Evolutionary conservation across 768 basidiomycete species (phyloP).

Genomic region (Suillus tomentosus): DNA sequence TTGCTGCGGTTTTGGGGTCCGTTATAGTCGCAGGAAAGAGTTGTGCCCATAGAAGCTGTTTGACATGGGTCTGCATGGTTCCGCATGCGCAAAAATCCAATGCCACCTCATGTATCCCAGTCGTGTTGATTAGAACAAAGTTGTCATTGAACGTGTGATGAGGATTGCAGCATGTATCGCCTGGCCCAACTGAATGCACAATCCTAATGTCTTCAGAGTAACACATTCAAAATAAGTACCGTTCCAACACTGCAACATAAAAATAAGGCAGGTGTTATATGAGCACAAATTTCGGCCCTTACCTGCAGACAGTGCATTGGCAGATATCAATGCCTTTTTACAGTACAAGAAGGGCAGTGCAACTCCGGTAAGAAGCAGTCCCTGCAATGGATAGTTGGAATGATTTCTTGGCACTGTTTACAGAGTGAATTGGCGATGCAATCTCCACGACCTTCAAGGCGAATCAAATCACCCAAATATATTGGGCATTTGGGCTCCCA

Average conservation of each 20-base stretch:
- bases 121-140: conserved; percentile 25
- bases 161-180: conserved; percentile 17
- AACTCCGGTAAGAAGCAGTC: conserved; percentile 1
- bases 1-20: conserved; percentile 20
- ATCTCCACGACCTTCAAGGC: background rate
- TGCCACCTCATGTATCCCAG: background rate
- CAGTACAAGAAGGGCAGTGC: background rate
- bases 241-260: conserved; percentile 17
- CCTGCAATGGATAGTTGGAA: background rate
- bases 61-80: conserved; percentile 1
- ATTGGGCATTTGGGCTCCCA: background rate
- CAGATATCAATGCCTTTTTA: background rate
- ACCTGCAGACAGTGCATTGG: conserved; percentile 3
- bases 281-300: background rate
- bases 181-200: conserved; percentile 29
- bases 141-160: conserved; percentile 12
- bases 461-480: background rate
- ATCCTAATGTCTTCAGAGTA: conserved; percentile 21
- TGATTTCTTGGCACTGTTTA: background rate
- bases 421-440: background rate
- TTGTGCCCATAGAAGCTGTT: conserved; percentile 15
- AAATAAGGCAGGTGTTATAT: background rate
- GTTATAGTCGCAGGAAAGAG: conserved; percentile 18
- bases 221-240: conserved; percentile 19
- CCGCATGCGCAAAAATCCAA: background rate